phyloP scores from a whole-genome alignment of 768 basidiomycete genomes.

The Floccularia luteovirens region DNA sequence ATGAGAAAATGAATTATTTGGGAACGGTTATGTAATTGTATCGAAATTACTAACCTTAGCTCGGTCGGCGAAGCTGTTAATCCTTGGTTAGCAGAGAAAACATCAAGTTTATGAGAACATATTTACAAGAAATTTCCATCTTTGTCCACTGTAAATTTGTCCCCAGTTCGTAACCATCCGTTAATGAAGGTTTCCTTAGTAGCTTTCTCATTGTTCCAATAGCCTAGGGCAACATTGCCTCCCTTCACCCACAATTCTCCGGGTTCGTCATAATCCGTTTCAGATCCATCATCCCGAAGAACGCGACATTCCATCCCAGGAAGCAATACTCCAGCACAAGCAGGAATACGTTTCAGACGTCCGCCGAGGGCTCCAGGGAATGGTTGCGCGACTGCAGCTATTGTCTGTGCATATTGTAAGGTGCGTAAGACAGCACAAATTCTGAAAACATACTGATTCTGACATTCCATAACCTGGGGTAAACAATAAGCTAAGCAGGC shows the following conservation, averaged over 20 bases:
- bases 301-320: neutral
- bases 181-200: conserved; percentile 58
- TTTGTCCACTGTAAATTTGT: conserved; percentile 54
- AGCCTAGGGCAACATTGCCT: neutral
- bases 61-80: conserved; percentile 60
- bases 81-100: conserved; percentile 1
- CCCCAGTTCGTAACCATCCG: conserved; percentile 75
- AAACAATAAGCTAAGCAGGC: conserved; percentile 55
- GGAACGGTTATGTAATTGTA: neutral
- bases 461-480: conserved; percentile 31
- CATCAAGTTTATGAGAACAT: neutral
- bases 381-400: neutral
- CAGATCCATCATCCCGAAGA: neutral
- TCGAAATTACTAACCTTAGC: conserved; percentile 60
- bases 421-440: neutral
- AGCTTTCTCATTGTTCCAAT: conserved; percentile 51
- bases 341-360: neutral
- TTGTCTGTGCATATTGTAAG: neutral
- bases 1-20: neutral
- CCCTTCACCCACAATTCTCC: neutral
- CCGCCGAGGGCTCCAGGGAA: neutral
- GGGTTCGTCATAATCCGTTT: neutral
- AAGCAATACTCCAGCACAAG: neutral
- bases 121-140: conserved; percentile 62
- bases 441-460: neutral